Evolutionary conservation across 495 filamentous ascomycete species (phyloP), one percentile per base, ranked within the genome.

Genomic region (Xanthoparmelia taractica): DNA sequence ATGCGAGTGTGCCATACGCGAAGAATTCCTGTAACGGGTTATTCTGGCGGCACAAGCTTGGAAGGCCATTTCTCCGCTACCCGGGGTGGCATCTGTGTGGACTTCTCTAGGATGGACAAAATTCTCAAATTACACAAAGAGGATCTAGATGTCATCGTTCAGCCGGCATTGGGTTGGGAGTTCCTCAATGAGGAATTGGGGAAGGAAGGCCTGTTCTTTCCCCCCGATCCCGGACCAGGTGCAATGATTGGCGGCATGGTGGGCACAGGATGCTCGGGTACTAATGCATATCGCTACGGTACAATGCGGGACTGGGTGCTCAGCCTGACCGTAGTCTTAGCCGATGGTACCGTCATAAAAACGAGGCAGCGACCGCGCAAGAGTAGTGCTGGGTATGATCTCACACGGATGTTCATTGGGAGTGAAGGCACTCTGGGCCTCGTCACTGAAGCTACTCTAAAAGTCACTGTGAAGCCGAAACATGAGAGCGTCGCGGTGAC

Each of bases 261-360:
- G 55, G 89, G 88, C 17, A 92, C 88, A 60, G 87, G 87, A 69
- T 92, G 89, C 67, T 85, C 83, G 37, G 89, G 89, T 4, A 92
- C 89, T 11, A 92, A 92, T 69, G 89, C 89, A 7, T 87, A 89
- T 29, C 79, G 85, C 63, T 92, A 92, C 69, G 89, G 89, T 0
- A 91, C 89, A 10, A 92, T 92, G 89, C 88, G 87, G 70, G 89
- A 92, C 66, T 92, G 89, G 89, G 87, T 92, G 33, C 81, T 92
- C 64, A 89, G 88, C 66, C 73, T 92, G 48, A 92, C 89, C 0
- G 86, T 91, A 1, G 89, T 92, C 1, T 78, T 92, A 17, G 87
- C 88, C 13, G 89, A 92, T 71, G 89, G 89, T 5, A 88, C 85
- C 0, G 73, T 92, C 48, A 86, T 92, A 72, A 91, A 91, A 75